Percentiles rank a stretch among this genome's conserved stretches.
These are phyloP conservation scores for Sporothrix curviconia DNA, from an alignment of 2,329 filamentous ascomycete species.

Conservation along the genomic window DNA sequence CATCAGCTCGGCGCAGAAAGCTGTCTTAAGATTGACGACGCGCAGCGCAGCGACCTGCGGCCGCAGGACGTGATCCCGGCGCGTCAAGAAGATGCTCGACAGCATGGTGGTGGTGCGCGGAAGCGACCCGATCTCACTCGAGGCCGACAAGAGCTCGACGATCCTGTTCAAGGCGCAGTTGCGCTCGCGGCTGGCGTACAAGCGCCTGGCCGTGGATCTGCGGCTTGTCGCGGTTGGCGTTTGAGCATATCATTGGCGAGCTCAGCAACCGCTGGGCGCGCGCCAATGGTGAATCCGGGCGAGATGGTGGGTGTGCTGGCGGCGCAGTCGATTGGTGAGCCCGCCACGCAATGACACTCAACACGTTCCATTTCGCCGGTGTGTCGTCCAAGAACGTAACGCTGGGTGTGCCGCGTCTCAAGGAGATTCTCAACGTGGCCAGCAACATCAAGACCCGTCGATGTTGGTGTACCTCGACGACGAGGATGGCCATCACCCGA, in stretches of 20 bases:
- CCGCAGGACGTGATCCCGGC: conserved; percentile 80
- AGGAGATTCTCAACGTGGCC: conserved; percentile 97
- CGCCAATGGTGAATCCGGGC: conserved; percentile 78
- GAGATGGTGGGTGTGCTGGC: conserved; percentile 99
- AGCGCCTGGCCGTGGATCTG: conserved; percentile 80
- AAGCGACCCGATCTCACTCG: conserved; percentile 69
- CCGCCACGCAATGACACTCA: conserved; percentile 98
- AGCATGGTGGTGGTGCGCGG: conserved; percentile 82
- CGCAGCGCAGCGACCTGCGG: conserved; percentile 79
- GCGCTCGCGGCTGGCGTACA: conserved; percentile 84
- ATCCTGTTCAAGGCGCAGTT: conserved; percentile 88
- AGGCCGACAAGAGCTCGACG: conserved; percentile 84
- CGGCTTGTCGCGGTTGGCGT: conserved; percentile 83
- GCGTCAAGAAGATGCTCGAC: conserved; percentile 66
- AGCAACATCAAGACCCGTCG: conserved; percentile 98
- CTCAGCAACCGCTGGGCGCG: conserved; percentile 82
- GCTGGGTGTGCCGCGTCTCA: conserved; percentile 93
- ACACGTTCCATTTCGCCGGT: conserved; percentile 99
- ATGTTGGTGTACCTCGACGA: conserved; percentile 85
- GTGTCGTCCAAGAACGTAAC: conserved; percentile 99
- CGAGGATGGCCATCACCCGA: conserved; percentile 40
- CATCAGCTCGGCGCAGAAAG: conserved; percentile 80
- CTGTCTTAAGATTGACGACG: conserved; percentile 86
- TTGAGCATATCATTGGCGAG: conserved; percentile 87
- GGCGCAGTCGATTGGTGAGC: conserved; percentile 97